Evolutionary conservation across 257 asterid species (phyloP).

Genomic region (Nicotiana otophora): DNA sequence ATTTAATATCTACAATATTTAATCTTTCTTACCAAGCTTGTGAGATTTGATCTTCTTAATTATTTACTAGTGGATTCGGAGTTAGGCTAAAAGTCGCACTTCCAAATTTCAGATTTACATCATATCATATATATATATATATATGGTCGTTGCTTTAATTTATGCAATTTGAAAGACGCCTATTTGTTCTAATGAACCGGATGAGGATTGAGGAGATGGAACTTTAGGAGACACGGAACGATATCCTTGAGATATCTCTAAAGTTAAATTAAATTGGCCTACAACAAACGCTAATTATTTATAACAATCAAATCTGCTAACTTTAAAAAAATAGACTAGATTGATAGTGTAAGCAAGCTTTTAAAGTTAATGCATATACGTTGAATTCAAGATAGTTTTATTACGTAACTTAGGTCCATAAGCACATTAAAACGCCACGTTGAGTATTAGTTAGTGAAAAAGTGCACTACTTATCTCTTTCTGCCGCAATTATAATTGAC

Average conservation of each 20-base stretch:
- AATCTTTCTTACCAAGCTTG: not conserved
- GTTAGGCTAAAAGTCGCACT: slow-evolving; percentile 22
- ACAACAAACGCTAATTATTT: not conserved
- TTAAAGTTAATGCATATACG: too few species aligned
- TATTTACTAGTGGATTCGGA: slow-evolving; percentile 12
- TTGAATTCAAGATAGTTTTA: too few species aligned
- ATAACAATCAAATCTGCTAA: not conserved
- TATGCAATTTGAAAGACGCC: not conserved
- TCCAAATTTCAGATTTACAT: not conserved
- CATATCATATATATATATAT: too few species aligned
- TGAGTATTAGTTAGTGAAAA: not conserved
- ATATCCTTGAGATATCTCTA: not conserved
- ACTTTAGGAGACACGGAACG: not conserved
- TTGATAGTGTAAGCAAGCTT: too few species aligned
- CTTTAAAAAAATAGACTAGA: too few species aligned
- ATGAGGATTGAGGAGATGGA: too few species aligned
- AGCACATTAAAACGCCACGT: not conserved
- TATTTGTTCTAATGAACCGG: not conserved
- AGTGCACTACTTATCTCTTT: not conserved
- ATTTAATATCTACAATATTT: not conserved
- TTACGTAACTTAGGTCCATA: too few species aligned
- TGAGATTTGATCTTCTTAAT: not conserved
- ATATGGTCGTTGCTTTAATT: not conserved
- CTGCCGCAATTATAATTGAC: not conserved
- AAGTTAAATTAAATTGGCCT: too few species aligned